Base-by-base conservation (phyloP, 2,329 filamentous ascomycete species). In the Tympanopsis confertula region DNA sequence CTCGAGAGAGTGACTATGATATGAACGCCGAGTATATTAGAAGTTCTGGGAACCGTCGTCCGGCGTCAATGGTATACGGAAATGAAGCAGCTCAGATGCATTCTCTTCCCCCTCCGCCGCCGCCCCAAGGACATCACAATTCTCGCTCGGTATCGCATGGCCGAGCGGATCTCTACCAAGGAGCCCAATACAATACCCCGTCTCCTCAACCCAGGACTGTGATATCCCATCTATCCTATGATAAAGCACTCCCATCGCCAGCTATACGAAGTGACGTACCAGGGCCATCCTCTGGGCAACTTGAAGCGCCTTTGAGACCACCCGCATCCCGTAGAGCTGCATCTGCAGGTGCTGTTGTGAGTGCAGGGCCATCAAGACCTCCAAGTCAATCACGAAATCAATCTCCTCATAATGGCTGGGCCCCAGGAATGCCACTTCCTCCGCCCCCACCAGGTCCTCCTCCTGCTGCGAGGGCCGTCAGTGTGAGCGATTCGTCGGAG, bases 401-500 rank as follows among this genome's bases (percentile, higher is more conserved):
- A 14, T 56, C 55, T 14, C 55, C 55, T 35, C 47, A 40, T 30
- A 39, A 44, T 44, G 51, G 53, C 36, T 65, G 62, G 63, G 55
- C 51, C 35, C 58, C 58, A 15, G 62, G 62, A 15, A 63, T 65
- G 61, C 61, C 62, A 19, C 54, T 66, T 20, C 63, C 63, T 19
- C 62, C 62, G 24, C 63, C 63, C 7, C 63, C 63, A 37, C 62
- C 63, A 22, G 61, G 62, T 2, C 63, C 63, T 18, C 63, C 63
- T 14, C 62, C 62, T 4, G 44, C 50, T 29, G 45, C 50, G 18
- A 55, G 58, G 37, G 60, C 60, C n/a, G 54, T 57, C 24, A 64
- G 60, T 41, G 53, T 55, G 18, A 56, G 51, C 42, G 56, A 51
- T 12, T 44, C 52, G 32, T 52, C 51, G 1, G 56, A 56, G 20